These are phyloP conservation scores for Brachypodium distachyon DNA, from an alignment of 202 grass and related monocot genomes.

Conservation along the genomic window DNA sequence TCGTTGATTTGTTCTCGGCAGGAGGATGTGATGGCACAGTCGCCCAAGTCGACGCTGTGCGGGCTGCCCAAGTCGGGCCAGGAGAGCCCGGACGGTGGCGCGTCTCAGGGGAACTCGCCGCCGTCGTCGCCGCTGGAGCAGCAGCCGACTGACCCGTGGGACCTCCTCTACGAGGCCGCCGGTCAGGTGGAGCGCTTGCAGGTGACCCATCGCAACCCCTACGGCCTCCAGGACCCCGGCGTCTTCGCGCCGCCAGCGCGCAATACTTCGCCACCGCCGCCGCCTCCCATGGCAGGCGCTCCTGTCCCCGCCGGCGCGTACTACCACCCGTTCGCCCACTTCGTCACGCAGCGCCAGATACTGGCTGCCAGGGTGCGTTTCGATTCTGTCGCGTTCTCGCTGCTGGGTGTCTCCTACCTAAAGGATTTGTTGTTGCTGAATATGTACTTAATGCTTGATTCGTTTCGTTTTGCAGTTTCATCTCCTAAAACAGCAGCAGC, in stretches of 20 bases:
- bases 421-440: neutral
- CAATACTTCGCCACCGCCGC: conserved; percentile 19
- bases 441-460: neutral
- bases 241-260: neutral
- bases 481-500: conserved; percentile 68
- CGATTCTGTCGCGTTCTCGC: neutral
- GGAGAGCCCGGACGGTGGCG: conserved; percentile 39
- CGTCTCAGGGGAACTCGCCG: conserved; percentile 54
- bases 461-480: conserved; percentile 35
- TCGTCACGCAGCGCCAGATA: conserved; percentile 72
- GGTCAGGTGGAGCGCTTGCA: conserved; percentile 49
- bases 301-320: conserved; percentile 7
- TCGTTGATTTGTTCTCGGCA: neutral
- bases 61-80: conserved; percentile 36
- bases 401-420: neutral
- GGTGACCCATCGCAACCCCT: neutral
- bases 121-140: conserved; percentile 68
- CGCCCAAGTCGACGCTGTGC: conserved; percentile 68
- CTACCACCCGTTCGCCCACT: conserved; percentile 33
- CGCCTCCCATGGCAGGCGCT: neutral
- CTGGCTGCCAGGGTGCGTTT: conserved; percentile 43
- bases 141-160: conserved; percentile 41
- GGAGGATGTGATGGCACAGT: conserved; percentile 31
- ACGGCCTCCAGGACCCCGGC: neutral
- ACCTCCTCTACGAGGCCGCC: conserved; percentile 48